Evolutionary conservation across 148 eudicot species (phyloP), one percentile per base, ranked within the genome.

Genomic region (Chenopodium formosanum): DNA sequence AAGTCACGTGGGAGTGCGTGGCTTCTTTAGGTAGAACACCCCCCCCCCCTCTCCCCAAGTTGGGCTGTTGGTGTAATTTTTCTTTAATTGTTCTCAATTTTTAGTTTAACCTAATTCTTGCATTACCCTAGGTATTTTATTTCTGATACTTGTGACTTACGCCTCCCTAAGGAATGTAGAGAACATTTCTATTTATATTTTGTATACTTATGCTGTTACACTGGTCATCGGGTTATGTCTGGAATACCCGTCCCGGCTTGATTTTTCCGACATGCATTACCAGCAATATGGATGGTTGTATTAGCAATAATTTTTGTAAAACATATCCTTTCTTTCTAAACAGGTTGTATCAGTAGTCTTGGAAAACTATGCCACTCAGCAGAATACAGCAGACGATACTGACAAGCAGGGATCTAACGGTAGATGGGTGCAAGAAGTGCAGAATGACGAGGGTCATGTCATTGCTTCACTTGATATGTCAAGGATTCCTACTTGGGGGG

Each of bases 261-360:
- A 47, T 29, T 71, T 73, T 44, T 25, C 17, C 75, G 22, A 72
- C 7, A 72, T 46, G 27, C 75, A 58, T 46, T 20, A 80, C 64
- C 77, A 62, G 25, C 11, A 23, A 66, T 46, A 34, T 72, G 50
- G n/a, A 66, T 50, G 29, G 60, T 48, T 50, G 56, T 76, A 68
- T 34, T 34, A 73, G 83, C 78, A 46, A 67, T 25, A 20, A 17
- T 58, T 13, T 58, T 16, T 74, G 19, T 76, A 11, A 68, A 44
- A 63, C 32, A 23, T 78, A 4, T 40, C 22, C 9, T 62, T 65
- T 82, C 44, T 82, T 75, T 66, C 40, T 82, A 25, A 52, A 80
- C 86, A 96, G 99, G 92, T 96, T 88, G 95, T 91, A 79, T 88
- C 92, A 70, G 93, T 89, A 34, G 94, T 94, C 81, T 83, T 96